Conservation (phyloP, 345 rosid species). For the Salix koriyanagi region DNA sequence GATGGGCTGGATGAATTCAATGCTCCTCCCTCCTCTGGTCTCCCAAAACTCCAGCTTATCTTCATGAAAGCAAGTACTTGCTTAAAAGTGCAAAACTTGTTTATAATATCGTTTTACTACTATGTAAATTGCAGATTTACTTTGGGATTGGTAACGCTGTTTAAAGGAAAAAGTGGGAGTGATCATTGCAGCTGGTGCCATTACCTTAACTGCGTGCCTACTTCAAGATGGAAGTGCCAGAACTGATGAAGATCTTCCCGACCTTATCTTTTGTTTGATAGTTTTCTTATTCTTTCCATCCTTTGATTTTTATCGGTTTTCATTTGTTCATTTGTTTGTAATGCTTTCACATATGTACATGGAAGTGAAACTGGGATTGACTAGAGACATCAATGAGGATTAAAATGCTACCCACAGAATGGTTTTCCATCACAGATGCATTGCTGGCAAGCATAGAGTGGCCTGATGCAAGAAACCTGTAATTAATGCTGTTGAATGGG, state of each 20-base stretch:
- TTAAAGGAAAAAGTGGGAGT: conserved; percentile 77
- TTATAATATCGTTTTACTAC: not conserved
- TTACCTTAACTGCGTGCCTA: conserved; percentile 80
- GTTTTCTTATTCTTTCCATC: not conserved
- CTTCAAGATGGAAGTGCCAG: conserved; percentile 74
- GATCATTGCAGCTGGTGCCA: conserved; percentile 98
- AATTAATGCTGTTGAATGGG: not conserved
- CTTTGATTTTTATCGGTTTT: not conserved
- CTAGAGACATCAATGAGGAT: not conserved
- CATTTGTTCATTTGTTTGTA: conserved; percentile 23
- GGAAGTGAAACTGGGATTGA: not conserved
- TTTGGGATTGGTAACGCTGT: conserved; percentile 69
- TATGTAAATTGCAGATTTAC: conserved; percentile 45
- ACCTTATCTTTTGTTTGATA: not conserved
- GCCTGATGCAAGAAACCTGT: too few relatives aligned
- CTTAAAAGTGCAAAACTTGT: not conserved
- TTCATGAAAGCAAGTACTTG: not conserved
- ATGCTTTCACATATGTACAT: conserved; percentile 13
- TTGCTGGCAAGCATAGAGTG: too few relatives aligned
- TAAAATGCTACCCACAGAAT: not conserved
- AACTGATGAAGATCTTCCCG: conserved; percentile 10
- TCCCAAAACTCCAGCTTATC: not conserved
- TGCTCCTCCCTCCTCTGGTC: not conserved
- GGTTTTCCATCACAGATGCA: too few relatives aligned
- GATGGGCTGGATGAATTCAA: not conserved